Percentiles rank a stretch among this genome's conserved stretches.
These are phyloP conservation scores for Clathrus columnatus DNA, from an alignment of 768 basidiomycete genomes.

Conservation along the genomic window DNA sequence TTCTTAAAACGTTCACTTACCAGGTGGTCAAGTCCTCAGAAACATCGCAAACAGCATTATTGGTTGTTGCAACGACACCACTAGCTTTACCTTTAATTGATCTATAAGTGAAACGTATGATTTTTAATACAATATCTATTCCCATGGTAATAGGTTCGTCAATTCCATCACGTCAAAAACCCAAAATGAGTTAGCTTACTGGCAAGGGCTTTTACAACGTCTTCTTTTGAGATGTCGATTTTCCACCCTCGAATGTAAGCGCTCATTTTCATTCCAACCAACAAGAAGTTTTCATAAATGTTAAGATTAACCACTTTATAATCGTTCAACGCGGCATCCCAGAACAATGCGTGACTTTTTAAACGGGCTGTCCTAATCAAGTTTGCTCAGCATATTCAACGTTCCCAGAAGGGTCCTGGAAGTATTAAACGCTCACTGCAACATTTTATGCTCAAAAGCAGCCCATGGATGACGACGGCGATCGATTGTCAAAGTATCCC, in stretches of 20 bases:
- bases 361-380: conserved; percentile 54
- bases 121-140: conserved; percentile 53
- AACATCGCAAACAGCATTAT: conserved; percentile 34
- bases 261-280: conserved; percentile 82
- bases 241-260: conserved; percentile 64
- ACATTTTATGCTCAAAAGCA: conserved; percentile 62
- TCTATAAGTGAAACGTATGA: conserved; percentile 48
- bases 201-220: conserved; percentile 37
- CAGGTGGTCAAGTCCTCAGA: conserved; percentile 49
- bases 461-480: conserved; percentile 55
- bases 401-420: conserved; percentile 1
- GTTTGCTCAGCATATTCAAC: too few species aligned
- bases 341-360: conserved; percentile 73
- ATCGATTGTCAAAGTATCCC: conserved; percentile 63
- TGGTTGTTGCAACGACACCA: conserved; percentile 30
- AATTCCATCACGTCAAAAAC: background rate
- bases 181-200: conserved; percentile 33
- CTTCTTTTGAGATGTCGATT: conserved; percentile 32
- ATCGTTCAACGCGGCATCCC: conserved; percentile 63
- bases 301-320: conserved; percentile 59
- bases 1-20: conserved; percentile 31
- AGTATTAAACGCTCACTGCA: conserved; percentile 45
- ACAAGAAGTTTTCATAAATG: conserved; percentile 76
- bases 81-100: conserved; percentile 40
- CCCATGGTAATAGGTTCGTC: background rate